A percentile compares a stretch with the other conserved stretches of the same genome.
phyloP scores from a whole-genome alignment of 352 stramenopile genomes.

The Phytophthora colocasiae region DNA sequence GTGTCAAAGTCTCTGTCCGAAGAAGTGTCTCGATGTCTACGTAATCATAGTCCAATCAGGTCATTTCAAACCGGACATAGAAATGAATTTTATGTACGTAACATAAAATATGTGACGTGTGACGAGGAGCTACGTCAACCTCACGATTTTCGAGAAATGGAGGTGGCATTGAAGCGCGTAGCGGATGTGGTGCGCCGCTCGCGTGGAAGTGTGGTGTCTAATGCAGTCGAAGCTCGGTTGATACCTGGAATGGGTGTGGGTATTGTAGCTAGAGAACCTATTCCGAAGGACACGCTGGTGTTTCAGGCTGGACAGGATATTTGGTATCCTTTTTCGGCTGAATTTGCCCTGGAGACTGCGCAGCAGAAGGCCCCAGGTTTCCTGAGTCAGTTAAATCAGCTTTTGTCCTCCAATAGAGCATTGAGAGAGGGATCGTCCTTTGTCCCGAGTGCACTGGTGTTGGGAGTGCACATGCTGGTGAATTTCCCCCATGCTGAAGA shows the following conservation, averaged over 20 bases:
- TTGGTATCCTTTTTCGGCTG: conserved; percentile 83
- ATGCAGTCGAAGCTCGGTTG: conserved; percentile 53
- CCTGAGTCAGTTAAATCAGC: conserved; percentile 57
- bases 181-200: conserved; percentile 61
- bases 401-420: conserved; percentile 44
- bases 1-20: conserved; percentile 30
- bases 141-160: conserved; percentile 30
- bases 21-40: conserved; percentile 8
- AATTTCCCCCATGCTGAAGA: conserved; percentile 50
- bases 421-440: conserved; percentile 48
- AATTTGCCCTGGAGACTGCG: conserved; percentile 65
- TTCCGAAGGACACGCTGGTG: conserved; percentile 68
- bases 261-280: conserved; percentile 56
- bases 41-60: background rate
- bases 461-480: conserved; percentile 74
- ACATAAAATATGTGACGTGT: conserved; percentile 28
- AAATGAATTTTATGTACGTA: background rate
- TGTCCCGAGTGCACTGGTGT: conserved; percentile 69
- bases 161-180: conserved; percentile 53
- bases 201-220: conserved; percentile 58
- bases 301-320: conserved; percentile 63
- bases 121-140: background rate
- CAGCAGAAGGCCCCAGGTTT: conserved; percentile 73
- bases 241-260: conserved; percentile 73
- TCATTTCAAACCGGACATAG: conserved; percentile 10